phyloP scores from a whole-genome alignment of 2,329 filamentous ascomycete species.

The Aschersonia sp. region DNA sequence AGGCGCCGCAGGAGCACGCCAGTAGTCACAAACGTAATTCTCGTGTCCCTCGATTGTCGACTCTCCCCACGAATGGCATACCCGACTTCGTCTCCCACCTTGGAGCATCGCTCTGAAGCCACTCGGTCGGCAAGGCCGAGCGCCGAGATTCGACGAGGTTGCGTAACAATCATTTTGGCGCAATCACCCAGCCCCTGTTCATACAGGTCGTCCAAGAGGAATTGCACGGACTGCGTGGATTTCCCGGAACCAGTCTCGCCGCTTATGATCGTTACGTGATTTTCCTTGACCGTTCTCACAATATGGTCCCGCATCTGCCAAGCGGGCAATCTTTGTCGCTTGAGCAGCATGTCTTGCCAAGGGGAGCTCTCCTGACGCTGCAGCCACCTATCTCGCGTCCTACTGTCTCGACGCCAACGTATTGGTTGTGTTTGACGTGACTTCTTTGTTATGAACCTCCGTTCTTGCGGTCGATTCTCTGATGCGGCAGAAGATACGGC shows the following conservation, averaged over 20 bases:
- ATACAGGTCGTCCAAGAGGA: conserved; percentile 85
- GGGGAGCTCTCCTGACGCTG: conserved; percentile 47
- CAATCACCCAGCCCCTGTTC: conserved; percentile 56
- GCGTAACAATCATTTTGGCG: conserved; percentile 88
- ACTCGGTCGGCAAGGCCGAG: conserved; percentile 89
- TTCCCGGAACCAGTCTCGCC: conserved; percentile 96
- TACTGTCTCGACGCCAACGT: conserved; percentile 44
- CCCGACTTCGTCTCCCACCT: conserved; percentile 76
- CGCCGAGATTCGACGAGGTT: conserved; percentile 87
- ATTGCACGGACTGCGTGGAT: conserved; percentile 92
- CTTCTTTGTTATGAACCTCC: conserved; percentile 14
- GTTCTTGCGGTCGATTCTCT: conserved; percentile 26
- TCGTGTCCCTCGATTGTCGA: conserved; percentile 57
- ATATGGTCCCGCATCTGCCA: conserved; percentile 73
- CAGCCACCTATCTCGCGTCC: conserved; percentile 55
- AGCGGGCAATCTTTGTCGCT: conserved; percentile 64
- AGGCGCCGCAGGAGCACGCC: conserved; percentile 80
- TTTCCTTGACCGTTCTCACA: conserved; percentile 55
- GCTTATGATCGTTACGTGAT: conserved; percentile 91
- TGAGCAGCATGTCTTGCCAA: conserved; percentile 60
- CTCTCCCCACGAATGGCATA: conserved; percentile 88
- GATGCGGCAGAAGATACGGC: conserved; percentile 56
- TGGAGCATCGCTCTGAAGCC: conserved; percentile 73
- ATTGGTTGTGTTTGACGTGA: conserved; percentile 41
- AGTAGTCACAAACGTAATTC: conserved; percentile 90